A percentile compares a stretch with the other conserved stretches of the same genome.
Evolutionary conservation across 345 rosid species (phyloP).

Genomic region (Citropsis articulata): DNA sequence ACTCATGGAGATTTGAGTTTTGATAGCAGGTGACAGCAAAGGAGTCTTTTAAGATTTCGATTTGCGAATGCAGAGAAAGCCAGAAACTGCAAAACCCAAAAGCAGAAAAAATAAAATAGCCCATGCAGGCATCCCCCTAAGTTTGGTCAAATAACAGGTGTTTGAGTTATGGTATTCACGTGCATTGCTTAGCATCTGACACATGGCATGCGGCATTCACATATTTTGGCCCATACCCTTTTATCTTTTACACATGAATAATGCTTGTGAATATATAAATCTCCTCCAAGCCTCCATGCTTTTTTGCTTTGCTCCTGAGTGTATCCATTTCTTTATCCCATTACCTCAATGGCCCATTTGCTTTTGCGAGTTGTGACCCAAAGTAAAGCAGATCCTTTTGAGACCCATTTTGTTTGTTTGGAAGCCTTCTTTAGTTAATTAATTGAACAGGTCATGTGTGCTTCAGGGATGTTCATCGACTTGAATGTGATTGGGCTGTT

Average conservation of each 20-base stretch:
- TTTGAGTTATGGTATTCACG: conserved; percentile 1
- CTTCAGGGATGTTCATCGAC: not conserved
- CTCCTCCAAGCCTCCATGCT: not conserved
- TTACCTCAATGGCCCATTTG: not conserved
- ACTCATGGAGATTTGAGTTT: not conserved
- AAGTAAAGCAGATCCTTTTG: not conserved
- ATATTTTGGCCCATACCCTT: not conserved
- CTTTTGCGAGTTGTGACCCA: not conserved
- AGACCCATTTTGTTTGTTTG: not conserved
- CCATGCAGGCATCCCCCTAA: not conserved
- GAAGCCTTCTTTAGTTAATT: not conserved
- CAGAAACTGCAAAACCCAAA: not conserved
- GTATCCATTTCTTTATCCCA: not conserved
- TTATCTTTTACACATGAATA: not conserved
- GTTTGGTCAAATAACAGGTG: not conserved
- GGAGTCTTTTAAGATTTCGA: not conserved
- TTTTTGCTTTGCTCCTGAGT: not conserved
- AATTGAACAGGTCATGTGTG: not conserved
- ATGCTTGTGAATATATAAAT: not conserved
- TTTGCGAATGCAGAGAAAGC: not conserved
- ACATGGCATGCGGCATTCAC: not conserved
- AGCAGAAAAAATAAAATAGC: not conserved
- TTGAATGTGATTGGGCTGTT: not conserved
- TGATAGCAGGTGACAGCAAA: not conserved
- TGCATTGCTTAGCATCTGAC: conserved; percentile 3